These are phyloP conservation scores for Aspergillus pseudoglaucus DNA, from an alignment of 2,329 filamentous ascomycete species.

Conservation along the genomic window DNA sequence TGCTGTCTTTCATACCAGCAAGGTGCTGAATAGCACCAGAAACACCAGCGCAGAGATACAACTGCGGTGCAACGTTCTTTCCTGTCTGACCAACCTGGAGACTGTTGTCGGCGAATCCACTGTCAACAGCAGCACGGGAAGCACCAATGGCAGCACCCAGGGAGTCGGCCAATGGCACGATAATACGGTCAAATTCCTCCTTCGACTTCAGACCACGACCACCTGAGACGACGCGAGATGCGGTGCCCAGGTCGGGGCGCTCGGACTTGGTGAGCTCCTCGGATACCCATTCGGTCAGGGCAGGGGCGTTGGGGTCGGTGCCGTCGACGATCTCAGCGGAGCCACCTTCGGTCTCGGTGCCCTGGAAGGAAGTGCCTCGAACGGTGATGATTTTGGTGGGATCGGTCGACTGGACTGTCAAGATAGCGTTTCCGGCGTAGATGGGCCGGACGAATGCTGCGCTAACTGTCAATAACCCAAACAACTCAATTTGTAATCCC, in stretches of 20 bases:
- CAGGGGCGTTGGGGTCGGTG: constrained; percentile 70
- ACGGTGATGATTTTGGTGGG: constrained; percentile 83
- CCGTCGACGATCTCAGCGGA: constrained; percentile 74
- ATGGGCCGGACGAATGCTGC: constrained; percentile 85
- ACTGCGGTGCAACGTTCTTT: constrained; percentile 93
- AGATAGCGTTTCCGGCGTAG: constrained; percentile 94
- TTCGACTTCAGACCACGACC: constrained; percentile 95
- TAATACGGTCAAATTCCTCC: constrained; percentile 90
- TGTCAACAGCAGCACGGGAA: constrained; percentile 90
- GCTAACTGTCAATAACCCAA: constrained; percentile 9
- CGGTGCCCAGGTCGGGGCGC: constrained; percentile 87
- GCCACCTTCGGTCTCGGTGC: constrained; percentile 63
- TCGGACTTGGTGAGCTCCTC: constrained; percentile 91
- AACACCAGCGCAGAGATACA: constrained; percentile 93
- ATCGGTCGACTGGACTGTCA: constrained; percentile 88
- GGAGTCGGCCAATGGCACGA: constrained; percentile 85
- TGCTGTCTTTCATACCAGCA: constrained; percentile 99
- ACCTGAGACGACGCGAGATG: constrained; percentile 81
- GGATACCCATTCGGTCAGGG: constrained; percentile 78
- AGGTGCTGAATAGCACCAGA: constrained; percentile 96
- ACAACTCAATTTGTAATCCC: constrained; percentile 11
- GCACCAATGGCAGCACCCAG: constrained; percentile 94
- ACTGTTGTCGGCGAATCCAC: constrained; percentile 96
- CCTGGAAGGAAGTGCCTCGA: constrained; percentile 83
- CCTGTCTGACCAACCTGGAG: constrained; percentile 97